phyloP scores from a whole-genome alignment of 257 asterid genomes.

The Solanum dulcamara region DNA sequence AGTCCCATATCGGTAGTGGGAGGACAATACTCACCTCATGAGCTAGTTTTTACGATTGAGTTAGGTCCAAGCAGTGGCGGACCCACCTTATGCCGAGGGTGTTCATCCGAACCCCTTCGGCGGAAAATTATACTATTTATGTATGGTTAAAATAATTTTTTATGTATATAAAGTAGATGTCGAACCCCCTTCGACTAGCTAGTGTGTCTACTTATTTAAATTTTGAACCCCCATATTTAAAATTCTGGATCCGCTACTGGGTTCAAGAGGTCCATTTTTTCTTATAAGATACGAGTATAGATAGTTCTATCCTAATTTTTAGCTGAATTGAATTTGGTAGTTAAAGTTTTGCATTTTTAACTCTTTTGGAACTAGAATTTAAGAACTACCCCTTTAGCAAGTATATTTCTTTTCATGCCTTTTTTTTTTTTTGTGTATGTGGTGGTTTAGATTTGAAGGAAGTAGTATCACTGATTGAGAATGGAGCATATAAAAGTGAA shows the following conservation, averaged over 20 bases:
- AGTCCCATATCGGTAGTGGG: background rate
- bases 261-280: background rate
- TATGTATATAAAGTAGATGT: too few species aligned
- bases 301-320: background rate
- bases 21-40: background rate
- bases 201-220: too few species aligned
- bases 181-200: too few species aligned
- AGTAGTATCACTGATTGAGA: conserved; percentile 55
- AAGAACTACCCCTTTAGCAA: background rate
- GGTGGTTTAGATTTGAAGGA: conserved; percentile 44
- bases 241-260: too few species aligned
- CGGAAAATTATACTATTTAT: too few species aligned
- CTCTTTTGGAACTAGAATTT: background rate
- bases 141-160: too few species aligned
- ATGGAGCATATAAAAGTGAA: conserved; percentile 65
- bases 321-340: background rate
- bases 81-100: too few species aligned
- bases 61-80: background rate
- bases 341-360: background rate
- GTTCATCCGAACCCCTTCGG: too few species aligned
- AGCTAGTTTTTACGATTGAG: background rate
- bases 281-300: background rate
- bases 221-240: too few species aligned
- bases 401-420: background rate
- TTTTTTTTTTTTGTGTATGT: background rate